Percentiles rank a stretch among this genome's conserved stretches.
Evolutionary conservation across 1,284 basidiomycete species (phyloP).

Genomic region (Cryptococcus sp.): DNA sequence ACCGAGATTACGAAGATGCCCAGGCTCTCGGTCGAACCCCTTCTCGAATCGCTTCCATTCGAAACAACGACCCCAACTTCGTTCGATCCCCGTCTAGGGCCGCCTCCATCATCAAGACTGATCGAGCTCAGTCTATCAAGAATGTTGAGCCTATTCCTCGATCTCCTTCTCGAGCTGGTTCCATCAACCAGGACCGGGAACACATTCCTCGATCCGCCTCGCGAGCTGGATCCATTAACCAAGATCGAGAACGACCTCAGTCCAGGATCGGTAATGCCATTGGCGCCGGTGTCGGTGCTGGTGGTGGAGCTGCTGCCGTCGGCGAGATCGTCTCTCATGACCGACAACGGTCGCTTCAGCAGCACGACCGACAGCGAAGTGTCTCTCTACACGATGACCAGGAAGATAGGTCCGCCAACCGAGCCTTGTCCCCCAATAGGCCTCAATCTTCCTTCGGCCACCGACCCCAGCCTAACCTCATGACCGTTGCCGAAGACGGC

Average conservation of each 20-base stretch:
- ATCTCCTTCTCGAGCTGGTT: conserved; percentile 5
- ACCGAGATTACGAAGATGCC: not conserved
- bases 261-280: conserved; percentile 10
- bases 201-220: conserved; percentile 2
- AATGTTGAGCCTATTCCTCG: not conserved
- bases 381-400: conserved; percentile 14
- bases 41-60: conserved; percentile 17
- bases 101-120: not conserved
- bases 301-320: conserved; percentile 13
- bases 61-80: conserved; percentile 7
- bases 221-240: conserved; percentile 3
- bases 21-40: conserved; percentile 3
- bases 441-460: conserved; percentile 28
- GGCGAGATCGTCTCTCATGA: conserved; percentile 29
- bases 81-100: not conserved
- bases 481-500: conserved; percentile 19
- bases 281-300: conserved; percentile 12
- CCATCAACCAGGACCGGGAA: not conserved
- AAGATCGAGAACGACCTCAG: conserved; percentile 6
- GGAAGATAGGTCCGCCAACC: not conserved
- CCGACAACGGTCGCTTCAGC: conserved; percentile 37
- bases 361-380: conserved; percentile 7
- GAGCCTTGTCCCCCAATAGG: conserved; percentile 18
- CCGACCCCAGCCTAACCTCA: conserved; percentile 28
- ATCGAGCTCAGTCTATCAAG: not conserved